Conservation (phyloP, 371 early-diverging fungal genomes). For the Mortierella polycephala region DNA sequence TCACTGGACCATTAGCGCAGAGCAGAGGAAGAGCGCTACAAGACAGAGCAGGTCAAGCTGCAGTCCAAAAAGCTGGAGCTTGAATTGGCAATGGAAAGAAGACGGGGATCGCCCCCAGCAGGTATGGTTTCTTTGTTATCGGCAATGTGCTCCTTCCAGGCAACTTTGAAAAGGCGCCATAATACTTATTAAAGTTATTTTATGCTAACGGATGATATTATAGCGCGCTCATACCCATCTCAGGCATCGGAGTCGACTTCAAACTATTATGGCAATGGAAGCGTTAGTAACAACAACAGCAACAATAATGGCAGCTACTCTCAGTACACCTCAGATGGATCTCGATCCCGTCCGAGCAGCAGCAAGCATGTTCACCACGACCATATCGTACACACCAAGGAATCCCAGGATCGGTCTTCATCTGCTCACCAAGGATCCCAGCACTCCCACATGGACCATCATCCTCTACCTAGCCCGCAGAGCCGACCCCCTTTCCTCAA, state of each 20-base stretch:
- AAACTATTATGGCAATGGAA: conserved; percentile 16
- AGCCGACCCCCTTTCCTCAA: conserved; percentile 45
- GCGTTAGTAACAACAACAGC: conserved; percentile 2
- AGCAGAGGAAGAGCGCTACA: conserved; percentile 57
- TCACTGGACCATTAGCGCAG: conserved; percentile 30
- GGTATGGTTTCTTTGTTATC: conserved; percentile 8
- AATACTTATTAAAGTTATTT: too few relatives aligned
- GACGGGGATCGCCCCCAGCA: conserved; percentile 46
- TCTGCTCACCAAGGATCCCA: conserved; percentile 15
- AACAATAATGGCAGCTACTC: background rate
- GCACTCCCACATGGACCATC: conserved; percentile 30
- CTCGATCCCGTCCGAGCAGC: conserved; percentile 16
- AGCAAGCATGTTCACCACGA: conserved; percentile 28
- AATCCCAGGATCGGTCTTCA: conserved; percentile 25
- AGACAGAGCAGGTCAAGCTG: conserved; percentile 52
- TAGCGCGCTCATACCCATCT: conserved; percentile 21
- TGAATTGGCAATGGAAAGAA: conserved; percentile 43
- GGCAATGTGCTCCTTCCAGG: background rate
- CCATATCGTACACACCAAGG: conserved; percentile 22
- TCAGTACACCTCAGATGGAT: conserved; percentile 4
- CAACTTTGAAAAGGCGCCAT: background rate
- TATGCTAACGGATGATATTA: too few relatives aligned
- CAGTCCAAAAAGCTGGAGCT: conserved; percentile 56
- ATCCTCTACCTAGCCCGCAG: conserved; percentile 28
- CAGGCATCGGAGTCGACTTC: conserved; percentile 17